phyloP scores from a whole-genome alignment of 148 eudicot species.

The Heliosperma pusillum region DNA sequence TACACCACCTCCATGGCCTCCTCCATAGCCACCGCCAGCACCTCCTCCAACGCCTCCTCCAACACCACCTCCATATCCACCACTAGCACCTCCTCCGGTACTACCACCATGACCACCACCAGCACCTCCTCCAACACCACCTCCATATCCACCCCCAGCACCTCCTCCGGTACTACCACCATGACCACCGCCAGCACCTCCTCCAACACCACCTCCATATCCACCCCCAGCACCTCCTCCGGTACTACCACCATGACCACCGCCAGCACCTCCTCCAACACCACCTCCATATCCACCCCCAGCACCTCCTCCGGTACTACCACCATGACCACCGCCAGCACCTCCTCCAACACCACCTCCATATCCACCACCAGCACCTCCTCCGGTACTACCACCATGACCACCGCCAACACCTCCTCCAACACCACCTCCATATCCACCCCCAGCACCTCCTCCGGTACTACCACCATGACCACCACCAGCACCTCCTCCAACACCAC shows the following conservation, averaged over 20 bases:
- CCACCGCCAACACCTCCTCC: slow-evolving; percentile 18
- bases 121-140: slow-evolving; percentile 14
- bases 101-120: slow-evolving; percentile 8
- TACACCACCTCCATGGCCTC: slow-evolving; percentile 6
- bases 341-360: neutral
- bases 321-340: slow-evolving; percentile 16
- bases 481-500: no score
- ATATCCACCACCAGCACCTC: slow-evolving; percentile 15
- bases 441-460: slow-evolving; percentile 6
- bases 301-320: neutral
- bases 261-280: slow-evolving; percentile 6
- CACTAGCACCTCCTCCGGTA: neutral
- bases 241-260: slow-evolving; percentile 13
- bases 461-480: no score
- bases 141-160: slow-evolving; percentile 21
- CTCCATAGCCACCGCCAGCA: slow-evolving; percentile 17
- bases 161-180: no score
- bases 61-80: slow-evolving; percentile 14
- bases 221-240: slow-evolving; percentile 17
- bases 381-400: slow-evolving; percentile 17
- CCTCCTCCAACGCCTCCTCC: slow-evolving; percentile 26
- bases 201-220: slow-evolving; percentile 22
- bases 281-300: slow-evolving; percentile 14
- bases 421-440: slow-evolving; percentile 17
- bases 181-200: slow-evolving; percentile 23